Base-by-base conservation (phyloP, 2,329 filamentous ascomycete genomes). In the Colletotrichum eleusines region DNA sequence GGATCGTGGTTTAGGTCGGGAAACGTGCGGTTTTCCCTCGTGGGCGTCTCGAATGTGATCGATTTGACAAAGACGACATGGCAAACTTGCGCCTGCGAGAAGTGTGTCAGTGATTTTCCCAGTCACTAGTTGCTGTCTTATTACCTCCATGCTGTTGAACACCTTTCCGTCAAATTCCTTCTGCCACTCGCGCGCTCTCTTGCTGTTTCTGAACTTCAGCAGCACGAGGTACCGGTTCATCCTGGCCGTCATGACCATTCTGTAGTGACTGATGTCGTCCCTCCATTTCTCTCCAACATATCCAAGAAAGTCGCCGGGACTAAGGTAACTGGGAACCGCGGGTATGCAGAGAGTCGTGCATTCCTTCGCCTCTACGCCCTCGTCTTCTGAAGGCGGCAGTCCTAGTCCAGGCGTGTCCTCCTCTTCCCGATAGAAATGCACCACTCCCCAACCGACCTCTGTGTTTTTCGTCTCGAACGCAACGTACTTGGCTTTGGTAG, bases 31-130 rank as follows among this genome's bases (percentile, higher is more conserved):
- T 79, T 81, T 31, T 81, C 79, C 75, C 77, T 77, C 74, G 79
- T 83, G 78, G 91, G 88, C 18, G 88, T 90, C 77, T 94, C 89
- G 74, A 98, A 94, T 46, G 93, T 93, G 75, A 98, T 96, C 2
- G 92, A 94, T 79, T 94, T 96, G 80, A 99, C 92, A 79, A 97
- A 97, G 6, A 97, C 94, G 54, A 97, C 94, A 82, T 97, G 95
- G 79, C 95, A 98, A 59, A 94, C 94, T 82, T 98, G 94, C 48
- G 95, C 93, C 92, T 80, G 58, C n/a, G 65, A 23, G 61, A 63
- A 42, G 66, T 74, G 44, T 80, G 75, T 75, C 46, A 80, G 75
- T 38, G n/a, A 23, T 8, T 42, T 18, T 33, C 3, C 9, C 12
- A 28, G 23, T 46, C 28, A 18, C 5, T 28, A 31, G 51, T 31